These are phyloP conservation scores for Dioscorea dumetorum DNA, from an alignment of 106 monocot genomes.

Conservation along the genomic window DNA sequence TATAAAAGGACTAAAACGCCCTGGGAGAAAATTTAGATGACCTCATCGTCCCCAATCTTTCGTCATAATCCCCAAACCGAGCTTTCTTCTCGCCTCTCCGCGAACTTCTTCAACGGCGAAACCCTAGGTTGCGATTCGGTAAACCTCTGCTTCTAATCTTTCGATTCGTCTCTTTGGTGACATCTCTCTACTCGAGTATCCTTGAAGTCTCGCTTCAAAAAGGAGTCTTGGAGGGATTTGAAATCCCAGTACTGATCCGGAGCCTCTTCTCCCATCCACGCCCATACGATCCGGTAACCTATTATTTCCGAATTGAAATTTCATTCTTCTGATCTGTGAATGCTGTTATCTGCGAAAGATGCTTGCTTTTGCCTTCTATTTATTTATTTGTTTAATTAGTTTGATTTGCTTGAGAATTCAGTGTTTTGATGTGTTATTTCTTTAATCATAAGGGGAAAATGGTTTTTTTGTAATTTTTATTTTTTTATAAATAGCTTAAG, in stretches of 20 bases:
- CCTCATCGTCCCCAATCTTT: slow-evolving; percentile 5
- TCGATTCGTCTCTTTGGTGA: not conserved
- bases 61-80: slow-evolving; percentile 3
- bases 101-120: not conserved
- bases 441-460: no score
- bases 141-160: not conserved
- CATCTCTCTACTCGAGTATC: no score
- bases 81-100: not conserved
- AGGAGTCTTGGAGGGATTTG: not conserved
- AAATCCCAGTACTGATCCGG: not conserved
- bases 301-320: no score
- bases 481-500: no score
- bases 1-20: slow-evolving; percentile 2
- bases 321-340: no score
- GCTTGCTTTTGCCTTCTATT: no score
- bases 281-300: no score
- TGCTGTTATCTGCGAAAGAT: no score
- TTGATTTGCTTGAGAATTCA: no score
- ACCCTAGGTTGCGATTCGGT: not conserved
- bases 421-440: no score
- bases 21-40: not conserved
- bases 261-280: not conserved
- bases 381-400: no score
- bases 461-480: no score
- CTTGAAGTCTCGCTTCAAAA: not conserved